Conservation (phyloP, 306 rosid genomes). For the Vachellia pachyceras region DNA sequence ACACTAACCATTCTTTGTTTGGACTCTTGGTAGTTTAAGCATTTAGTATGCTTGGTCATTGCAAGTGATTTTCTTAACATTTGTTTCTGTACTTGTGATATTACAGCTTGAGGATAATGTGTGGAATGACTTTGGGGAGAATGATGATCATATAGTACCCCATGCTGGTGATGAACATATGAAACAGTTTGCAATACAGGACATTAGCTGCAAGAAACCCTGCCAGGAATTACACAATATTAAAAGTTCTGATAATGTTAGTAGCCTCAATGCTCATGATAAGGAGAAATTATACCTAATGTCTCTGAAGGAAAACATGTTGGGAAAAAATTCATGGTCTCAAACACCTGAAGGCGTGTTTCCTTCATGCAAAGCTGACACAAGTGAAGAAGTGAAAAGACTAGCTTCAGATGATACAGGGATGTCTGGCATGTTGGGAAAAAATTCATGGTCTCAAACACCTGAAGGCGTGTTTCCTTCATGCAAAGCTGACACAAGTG, state of each 20-base stretch:
- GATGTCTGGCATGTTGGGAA: constrained; percentile 61
- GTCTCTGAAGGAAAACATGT: constrained; percentile 45
- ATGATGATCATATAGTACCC: constrained; percentile 66
- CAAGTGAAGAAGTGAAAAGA: constrained; percentile 43
- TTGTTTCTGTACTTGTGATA: constrained; percentile 34
- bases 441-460: constrained; percentile 62
- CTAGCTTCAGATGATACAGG: constrained; percentile 42
- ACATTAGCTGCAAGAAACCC: constrained; percentile 46
- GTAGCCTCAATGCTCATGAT: constrained; percentile 34
- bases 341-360: constrained; percentile 50
- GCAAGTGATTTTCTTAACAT: constrained; percentile 26
- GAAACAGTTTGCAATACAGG: constrained; percentile 41
- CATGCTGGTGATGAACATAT: constrained; percentile 46
- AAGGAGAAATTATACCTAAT: constrained; percentile 42
- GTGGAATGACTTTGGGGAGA: constrained; percentile 62
- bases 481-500: constrained; percentile 40
- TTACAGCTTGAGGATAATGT: constrained; percentile 61
- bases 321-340: constrained; percentile 71
- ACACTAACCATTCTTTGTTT: background rate
- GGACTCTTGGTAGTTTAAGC: background rate
- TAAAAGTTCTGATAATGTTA: constrained; percentile 39
- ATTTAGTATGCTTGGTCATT: constrained; percentile 17
- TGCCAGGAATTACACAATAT: constrained; percentile 36
- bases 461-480: constrained; percentile 55
- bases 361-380: constrained; percentile 46